Percentiles rank a stretch among this genome's conserved stretches.
These are phyloP conservation scores for Yarrowia hollandica DNA, from an alignment of 805 yeast species.

Conservation along the genomic window DNA sequence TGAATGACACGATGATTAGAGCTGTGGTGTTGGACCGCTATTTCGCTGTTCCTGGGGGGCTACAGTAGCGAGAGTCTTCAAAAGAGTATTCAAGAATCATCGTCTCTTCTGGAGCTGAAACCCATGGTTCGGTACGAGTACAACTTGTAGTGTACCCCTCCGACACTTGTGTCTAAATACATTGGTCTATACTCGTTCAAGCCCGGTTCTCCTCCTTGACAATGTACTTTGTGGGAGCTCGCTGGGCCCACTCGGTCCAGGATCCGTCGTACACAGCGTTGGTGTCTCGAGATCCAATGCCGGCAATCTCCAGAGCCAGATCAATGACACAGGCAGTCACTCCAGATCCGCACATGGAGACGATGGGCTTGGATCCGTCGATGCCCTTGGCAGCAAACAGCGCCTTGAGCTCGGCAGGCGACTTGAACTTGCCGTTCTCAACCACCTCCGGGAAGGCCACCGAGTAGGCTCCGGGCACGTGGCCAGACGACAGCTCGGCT, in stretches of 20 bases:
- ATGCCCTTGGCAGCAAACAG: slow-evolving; percentile 50
- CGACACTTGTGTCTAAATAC: too few species aligned
- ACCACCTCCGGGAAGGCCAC: slow-evolving; percentile 67
- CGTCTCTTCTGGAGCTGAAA: too few species aligned
- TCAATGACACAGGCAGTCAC: slow-evolving; percentile 90
- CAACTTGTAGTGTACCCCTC: too few species aligned
- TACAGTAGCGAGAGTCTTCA: too few species aligned
- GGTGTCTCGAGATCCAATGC: slow-evolving; percentile 8
- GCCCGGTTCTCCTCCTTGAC: slow-evolving; percentile 43
- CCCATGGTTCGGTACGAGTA: too few species aligned
- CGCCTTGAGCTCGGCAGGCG: slow-evolving; percentile 48
- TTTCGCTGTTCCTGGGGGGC: too few species aligned
- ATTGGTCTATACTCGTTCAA: not conserved
- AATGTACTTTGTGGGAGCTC: slow-evolving; percentile 60
- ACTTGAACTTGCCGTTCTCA: slow-evolving; percentile 49
- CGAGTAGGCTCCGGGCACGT: slow-evolving; percentile 75
- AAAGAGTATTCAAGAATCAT: too few species aligned
- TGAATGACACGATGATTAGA: too few species aligned
- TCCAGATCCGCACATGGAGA: slow-evolving; percentile 94
- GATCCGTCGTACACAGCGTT: slow-evolving; percentile 64
- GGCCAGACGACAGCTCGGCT: slow-evolving; percentile 85
- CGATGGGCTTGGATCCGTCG: slow-evolving; percentile 59
- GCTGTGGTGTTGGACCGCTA: too few species aligned
- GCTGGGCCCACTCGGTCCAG: slow-evolving; percentile 73
- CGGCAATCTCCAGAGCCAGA: slow-evolving; percentile 56